Conservation (phyloP, 1,139 yeast genomes). For the Blastobotrys illinoisensis region DNA sequence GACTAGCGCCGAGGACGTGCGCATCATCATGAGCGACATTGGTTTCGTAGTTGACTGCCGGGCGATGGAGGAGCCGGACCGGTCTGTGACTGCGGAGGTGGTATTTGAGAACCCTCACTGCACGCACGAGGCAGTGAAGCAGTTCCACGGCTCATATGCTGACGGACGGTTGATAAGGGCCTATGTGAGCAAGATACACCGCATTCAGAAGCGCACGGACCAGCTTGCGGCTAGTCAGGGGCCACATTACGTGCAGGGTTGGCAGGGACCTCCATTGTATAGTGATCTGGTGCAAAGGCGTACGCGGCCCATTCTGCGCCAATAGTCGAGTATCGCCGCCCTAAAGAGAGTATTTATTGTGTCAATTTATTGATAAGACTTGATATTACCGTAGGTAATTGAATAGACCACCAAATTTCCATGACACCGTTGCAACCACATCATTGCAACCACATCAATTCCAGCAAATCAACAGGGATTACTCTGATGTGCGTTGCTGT, state of each 20-base stretch:
- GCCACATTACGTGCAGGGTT: slow-evolving; percentile 13
- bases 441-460: too few relatives aligned
- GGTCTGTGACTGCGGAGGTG: slow-evolving; percentile 26
- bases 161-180: slow-evolving; percentile 27
- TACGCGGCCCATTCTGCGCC: slow-evolving; percentile 1
- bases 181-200: slow-evolving; percentile 20
- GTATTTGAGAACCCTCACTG: slow-evolving; percentile 19
- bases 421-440: too few relatives aligned
- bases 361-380: background rate
- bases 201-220: slow-evolving; percentile 16
- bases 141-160: slow-evolving; percentile 26
- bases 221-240: background rate
- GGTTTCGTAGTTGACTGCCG: slow-evolving; percentile 25
- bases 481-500: too few relatives aligned
- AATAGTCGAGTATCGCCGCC: background rate
- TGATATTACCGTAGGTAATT: background rate
- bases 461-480: too few relatives aligned
- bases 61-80: slow-evolving; percentile 12
- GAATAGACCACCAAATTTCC: background rate
- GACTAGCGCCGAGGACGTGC: slow-evolving; percentile 27
- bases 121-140: slow-evolving; percentile 21
- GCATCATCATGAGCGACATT: slow-evolving; percentile 21
- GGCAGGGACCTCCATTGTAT: slow-evolving; percentile 24
- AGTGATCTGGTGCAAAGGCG: slow-evolving; percentile 13
- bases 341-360: background rate